Conservation (phyloP, 345 rosid species). For the Nephelium lappaceum region DNA sequence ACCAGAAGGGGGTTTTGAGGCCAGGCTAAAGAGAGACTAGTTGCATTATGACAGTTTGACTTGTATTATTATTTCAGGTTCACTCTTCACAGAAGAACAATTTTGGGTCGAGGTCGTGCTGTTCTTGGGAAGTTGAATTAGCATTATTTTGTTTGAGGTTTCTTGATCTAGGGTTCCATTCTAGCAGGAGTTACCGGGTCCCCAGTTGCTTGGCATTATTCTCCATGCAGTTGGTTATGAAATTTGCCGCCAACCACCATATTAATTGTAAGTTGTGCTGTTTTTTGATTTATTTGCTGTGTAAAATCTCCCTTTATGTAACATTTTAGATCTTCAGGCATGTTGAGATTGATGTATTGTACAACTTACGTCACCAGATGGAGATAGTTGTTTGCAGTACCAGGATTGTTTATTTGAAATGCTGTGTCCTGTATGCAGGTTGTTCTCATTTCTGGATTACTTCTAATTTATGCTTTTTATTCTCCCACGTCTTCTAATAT, state of each 20-base stretch:
- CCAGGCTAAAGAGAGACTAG: slow-evolving; percentile 57
- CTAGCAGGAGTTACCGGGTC: slow-evolving; percentile 23
- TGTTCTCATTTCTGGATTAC: neutral
- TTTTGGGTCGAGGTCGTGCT: slow-evolving; percentile 24
- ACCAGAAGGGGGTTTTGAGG: slow-evolving; percentile 73
- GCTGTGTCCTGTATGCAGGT: neutral
- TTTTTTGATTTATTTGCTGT: slow-evolving; percentile 19
- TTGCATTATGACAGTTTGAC: slow-evolving; percentile 7
- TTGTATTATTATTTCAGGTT: slow-evolving; percentile 23
- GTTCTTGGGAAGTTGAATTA: slow-evolving; percentile 33
- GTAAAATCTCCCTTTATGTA: slow-evolving; percentile 31
- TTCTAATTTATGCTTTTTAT: neutral
- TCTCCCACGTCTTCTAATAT: neutral
- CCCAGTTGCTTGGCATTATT: slow-evolving; percentile 23
- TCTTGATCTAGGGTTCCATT: slow-evolving; percentile 13
- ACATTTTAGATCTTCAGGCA: slow-evolving; percentile 3
- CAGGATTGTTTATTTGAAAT: slow-evolving; percentile 6
- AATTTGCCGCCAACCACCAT: slow-evolving; percentile 20
- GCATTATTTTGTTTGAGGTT: slow-evolving; percentile 31
- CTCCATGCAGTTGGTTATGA: slow-evolving; percentile 17
- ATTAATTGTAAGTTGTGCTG: slow-evolving; percentile 21
- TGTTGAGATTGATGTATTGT: slow-evolving; percentile 18
- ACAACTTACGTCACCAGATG: neutral
- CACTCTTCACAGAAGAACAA: slow-evolving; percentile 9
- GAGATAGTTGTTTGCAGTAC: slow-evolving; percentile 5